phyloP scores from a whole-genome alignment of 495 filamentous ascomycete species.

The Talaromyces stipitatus region DNA sequence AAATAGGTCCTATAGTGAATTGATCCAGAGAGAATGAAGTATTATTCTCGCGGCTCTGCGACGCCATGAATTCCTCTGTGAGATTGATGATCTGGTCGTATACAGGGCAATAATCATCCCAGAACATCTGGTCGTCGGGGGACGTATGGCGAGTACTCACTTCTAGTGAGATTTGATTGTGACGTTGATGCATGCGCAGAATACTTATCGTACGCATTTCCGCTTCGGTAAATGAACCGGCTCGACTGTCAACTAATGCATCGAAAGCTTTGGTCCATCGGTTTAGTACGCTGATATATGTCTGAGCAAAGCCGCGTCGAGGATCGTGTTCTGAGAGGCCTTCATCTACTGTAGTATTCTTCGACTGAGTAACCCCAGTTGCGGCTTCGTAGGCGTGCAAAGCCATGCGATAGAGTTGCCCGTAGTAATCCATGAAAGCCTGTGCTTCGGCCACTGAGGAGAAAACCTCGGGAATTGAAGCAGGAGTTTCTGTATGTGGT shows the following conservation, averaged over 20 bases:
- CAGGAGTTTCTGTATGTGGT: not conserved
- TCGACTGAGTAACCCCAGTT: not conserved
- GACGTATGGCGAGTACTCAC: not conserved
- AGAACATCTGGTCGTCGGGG: not conserved
- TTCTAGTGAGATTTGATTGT: not conserved
- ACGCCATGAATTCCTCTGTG: conserved; percentile 8
- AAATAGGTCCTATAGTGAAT: not conserved
- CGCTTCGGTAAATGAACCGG: not conserved
- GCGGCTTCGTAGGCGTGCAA: not conserved
- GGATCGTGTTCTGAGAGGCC: not conserved
- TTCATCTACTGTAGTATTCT: not conserved
- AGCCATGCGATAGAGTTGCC: not conserved
- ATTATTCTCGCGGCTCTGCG: not conserved
- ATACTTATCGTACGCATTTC: not conserved
- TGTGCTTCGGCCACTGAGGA: not conserved
- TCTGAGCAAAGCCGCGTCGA: not conserved
- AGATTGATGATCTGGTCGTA: conserved; percentile 12
- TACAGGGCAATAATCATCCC: not conserved
- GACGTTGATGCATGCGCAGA: not conserved
- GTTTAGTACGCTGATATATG: not conserved
- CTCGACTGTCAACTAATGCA: not conserved
- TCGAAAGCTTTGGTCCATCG: conserved; percentile 3
- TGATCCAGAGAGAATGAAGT: not conserved
- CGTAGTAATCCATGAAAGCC: not conserved
- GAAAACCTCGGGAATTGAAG: not conserved